Conservation (phyloP, 1,139 yeast genomes). For the Pichia norvegensis region DNA sequence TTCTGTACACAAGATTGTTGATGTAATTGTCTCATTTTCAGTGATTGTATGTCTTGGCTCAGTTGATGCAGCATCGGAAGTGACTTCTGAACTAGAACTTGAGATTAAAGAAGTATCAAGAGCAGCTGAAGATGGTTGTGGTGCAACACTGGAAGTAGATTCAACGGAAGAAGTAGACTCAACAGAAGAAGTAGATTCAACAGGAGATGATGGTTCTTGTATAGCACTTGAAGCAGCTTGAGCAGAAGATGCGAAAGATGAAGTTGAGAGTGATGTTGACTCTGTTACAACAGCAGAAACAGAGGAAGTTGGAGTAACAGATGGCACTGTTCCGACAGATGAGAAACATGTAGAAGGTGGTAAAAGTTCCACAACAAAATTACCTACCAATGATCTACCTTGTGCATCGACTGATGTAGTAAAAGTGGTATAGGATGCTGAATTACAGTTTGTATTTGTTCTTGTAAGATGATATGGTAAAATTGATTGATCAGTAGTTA, state of each 20-base stretch:
- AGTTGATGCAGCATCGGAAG: background rate
- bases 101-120: too few relatives aligned
- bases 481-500: background rate
- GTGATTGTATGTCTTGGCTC: background rate
- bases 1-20: constrained; percentile 4
- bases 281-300: background rate
- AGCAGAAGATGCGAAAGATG: background rate
- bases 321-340: background rate
- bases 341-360: background rate
- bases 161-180: background rate
- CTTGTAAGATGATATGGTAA: background rate
- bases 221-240: background rate
- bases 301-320: background rate
- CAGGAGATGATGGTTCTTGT: background rate
- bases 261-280: background rate
- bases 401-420: background rate
- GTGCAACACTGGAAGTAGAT: too few relatives aligned
- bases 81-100: background rate
- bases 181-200: background rate
- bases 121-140: too few relatives aligned
- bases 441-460: background rate
- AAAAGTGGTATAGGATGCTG: background rate
- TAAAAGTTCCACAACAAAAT: background rate
- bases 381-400: background rate
- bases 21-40: background rate